Evolutionary conservation across 2,329 filamentous ascomycete species (phyloP).

Genomic region (Nothopassalora personata): DNA sequence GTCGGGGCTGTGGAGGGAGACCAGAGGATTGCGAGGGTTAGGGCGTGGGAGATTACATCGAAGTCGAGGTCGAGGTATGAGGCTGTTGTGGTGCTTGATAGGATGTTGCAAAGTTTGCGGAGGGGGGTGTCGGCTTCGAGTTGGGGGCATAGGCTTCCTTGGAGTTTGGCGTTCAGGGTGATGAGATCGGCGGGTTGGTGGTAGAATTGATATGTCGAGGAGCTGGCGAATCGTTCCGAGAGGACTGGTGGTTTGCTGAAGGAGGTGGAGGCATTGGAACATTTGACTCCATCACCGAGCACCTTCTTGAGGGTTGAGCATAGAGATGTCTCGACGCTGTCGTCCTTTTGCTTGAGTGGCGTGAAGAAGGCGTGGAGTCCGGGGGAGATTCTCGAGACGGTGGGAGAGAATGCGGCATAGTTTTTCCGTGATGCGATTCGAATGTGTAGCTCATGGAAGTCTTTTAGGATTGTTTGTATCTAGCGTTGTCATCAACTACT

Average conservation of each 20-base stretch:
- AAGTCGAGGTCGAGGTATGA: conserved; percentile 69
- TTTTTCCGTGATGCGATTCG: conserved; percentile 63
- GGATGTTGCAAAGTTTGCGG: conserved; percentile 10
- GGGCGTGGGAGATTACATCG: conserved; percentile 59
- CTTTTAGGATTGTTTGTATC: conserved; percentile 57
- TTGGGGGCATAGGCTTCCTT: not conserved
- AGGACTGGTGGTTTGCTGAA: conserved; percentile 43
- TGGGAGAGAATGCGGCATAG: conserved; percentile 61
- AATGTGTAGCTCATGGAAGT: conserved; percentile 68
- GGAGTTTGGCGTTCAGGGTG: not conserved
- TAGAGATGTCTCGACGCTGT: conserved; percentile 35
- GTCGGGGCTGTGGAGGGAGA: not conserved
- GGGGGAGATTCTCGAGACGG: conserved; percentile 68
- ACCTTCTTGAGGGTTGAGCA: conserved; percentile 55
- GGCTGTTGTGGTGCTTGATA: conserved; percentile 6
- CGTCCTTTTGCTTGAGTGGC: conserved; percentile 40
- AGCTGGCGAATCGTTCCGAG: conserved; percentile 57
- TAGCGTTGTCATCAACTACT: conserved; percentile 25
- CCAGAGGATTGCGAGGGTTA: conserved; percentile 49
- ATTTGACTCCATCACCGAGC: conserved; percentile 54
- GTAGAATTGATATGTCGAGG: conserved; percentile 65
- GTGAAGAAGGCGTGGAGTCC: conserved; percentile 79
- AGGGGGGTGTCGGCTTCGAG: conserved; percentile 26
- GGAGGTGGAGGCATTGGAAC: conserved; percentile 34
- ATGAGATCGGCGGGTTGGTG: conserved; percentile 50